A percentile compares a stretch with the other conserved stretches of the same genome.
Conservation (phyloP, 345 rosid genomes). For the Isatis tinctoria region DNA sequence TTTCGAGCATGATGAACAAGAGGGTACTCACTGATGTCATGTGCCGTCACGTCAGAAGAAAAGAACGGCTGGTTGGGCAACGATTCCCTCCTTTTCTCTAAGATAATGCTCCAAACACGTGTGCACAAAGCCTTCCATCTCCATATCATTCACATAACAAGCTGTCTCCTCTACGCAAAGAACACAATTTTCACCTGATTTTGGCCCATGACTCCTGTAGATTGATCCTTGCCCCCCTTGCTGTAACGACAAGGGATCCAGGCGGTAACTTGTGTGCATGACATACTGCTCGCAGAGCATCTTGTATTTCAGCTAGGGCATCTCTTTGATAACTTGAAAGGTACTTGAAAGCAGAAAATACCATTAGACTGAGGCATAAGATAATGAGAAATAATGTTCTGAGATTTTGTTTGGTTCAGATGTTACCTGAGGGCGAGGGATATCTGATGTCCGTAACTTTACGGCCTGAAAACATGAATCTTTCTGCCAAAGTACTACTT, state of each 20-base stretch:
- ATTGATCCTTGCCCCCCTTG: slow-evolving; percentile 41
- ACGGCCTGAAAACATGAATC: slow-evolving; percentile 62
- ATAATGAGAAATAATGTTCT: neutral
- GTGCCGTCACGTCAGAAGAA: slow-evolving; percentile 68
- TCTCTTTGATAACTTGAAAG: slow-evolving; percentile 67
- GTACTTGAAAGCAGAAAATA: slow-evolving; percentile 48
- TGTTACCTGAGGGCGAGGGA: slow-evolving; percentile 46
- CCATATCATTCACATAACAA: slow-evolving; percentile 72
- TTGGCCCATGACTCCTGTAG: slow-evolving; percentile 37
- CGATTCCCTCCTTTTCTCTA: slow-evolving; percentile 80
- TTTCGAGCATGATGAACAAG: slow-evolving; percentile 92
- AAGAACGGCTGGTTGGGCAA: slow-evolving; percentile 81
- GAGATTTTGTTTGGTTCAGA: slow-evolving; percentile 2
- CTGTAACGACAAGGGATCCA: slow-evolving; percentile 73
- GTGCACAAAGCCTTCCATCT: slow-evolving; percentile 75
- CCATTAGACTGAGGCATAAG: slow-evolving; percentile 1
- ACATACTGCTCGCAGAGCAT: slow-evolving; percentile 82
- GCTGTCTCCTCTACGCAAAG: slow-evolving; percentile 66
- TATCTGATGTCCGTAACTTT: slow-evolving; percentile 51
- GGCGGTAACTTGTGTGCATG: slow-evolving; percentile 87
- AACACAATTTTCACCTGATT: slow-evolving; percentile 42
- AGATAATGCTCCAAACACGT: slow-evolving; percentile 73
- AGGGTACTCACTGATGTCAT: slow-evolving; percentile 69
- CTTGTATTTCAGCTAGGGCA: slow-evolving; percentile 75
- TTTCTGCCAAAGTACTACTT: neutral